Evolutionary conservation across 2,329 filamentous ascomycete genomes (phyloP).

Genomic region (Lecanicillium sp.): DNA sequence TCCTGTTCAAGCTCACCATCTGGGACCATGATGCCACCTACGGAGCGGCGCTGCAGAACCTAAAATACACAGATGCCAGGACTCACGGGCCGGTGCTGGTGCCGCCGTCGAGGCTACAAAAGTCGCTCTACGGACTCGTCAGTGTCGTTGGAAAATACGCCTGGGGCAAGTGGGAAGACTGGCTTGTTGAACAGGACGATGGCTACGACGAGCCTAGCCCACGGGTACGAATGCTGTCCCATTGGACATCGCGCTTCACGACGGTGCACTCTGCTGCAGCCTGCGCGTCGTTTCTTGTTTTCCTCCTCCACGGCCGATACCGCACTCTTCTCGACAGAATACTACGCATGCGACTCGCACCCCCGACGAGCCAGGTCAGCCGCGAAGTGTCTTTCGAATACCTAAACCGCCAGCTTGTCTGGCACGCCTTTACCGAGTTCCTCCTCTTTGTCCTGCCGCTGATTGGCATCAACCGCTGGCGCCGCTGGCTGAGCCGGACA

Average conservation of each 20-base stretch:
- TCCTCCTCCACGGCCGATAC: slow-evolving; percentile 84
- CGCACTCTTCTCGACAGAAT: slow-evolving; percentile 82
- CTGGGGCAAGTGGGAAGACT: slow-evolving; percentile 88
- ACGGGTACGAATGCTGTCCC: slow-evolving; percentile 48
- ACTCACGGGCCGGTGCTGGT: slow-evolving; percentile 51
- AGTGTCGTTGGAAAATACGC: slow-evolving; percentile 83
- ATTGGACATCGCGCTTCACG: slow-evolving; percentile 59
- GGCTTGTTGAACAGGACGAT: slow-evolving; percentile 68
- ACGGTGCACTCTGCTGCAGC: slow-evolving; percentile 74
- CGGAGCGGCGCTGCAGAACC: slow-evolving; percentile 83
- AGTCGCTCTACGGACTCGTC: slow-evolving; percentile 71
- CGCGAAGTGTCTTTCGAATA: slow-evolving; percentile 96
- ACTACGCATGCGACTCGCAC: slow-evolving; percentile 74
- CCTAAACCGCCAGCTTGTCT: slow-evolving; percentile 92
- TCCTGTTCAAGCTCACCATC: slow-evolving; percentile 88
- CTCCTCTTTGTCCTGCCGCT: slow-evolving; percentile 93
- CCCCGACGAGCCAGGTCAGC: slow-evolving; percentile 75
- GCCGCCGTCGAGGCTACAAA: slow-evolving; percentile 73
- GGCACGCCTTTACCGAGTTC: slow-evolving; percentile 99
- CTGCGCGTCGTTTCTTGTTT: slow-evolving; percentile 79
- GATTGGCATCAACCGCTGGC: slow-evolving; percentile 91
- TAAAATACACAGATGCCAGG: slow-evolving; percentile 82
- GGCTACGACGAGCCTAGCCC: slow-evolving; percentile 57
- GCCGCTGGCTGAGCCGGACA: slow-evolving; percentile 76
- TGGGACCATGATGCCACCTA: slow-evolving; percentile 97